These are phyloP conservation scores for Blastocystis sp. DNA, from an alignment of 352 stramenopile species.

Conservation along the genomic window DNA sequence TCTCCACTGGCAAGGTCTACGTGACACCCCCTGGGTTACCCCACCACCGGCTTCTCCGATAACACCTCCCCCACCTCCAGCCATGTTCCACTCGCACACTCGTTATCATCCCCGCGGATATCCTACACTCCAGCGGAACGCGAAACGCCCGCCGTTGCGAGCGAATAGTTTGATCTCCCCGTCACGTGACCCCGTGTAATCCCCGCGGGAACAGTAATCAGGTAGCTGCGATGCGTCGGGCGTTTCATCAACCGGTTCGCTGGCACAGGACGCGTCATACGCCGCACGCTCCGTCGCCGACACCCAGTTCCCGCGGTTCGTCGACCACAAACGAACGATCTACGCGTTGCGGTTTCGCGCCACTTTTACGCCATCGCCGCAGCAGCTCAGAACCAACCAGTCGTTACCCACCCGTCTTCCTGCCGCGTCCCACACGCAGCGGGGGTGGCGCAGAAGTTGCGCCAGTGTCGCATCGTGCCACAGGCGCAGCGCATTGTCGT, in stretches of 20 bases:
- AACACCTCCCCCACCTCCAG: slow-evolving; percentile 43
- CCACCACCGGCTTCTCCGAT: background rate
- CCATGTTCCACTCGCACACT: slow-evolving; percentile 25
- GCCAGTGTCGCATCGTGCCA: background rate
- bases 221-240: too few relatives aligned
- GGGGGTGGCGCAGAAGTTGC: background rate
- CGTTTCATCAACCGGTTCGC: too few relatives aligned
- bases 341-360: background rate
- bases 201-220: background rate
- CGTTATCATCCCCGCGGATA: background rate
- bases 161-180: slow-evolving; percentile 25
- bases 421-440: slow-evolving; percentile 37
- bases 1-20: background rate
- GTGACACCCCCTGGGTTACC: background rate
- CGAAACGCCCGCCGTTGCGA: background rate
- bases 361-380: background rate
- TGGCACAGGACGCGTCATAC: too few relatives aligned
- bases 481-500: background rate
- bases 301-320: background rate
- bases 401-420: too few relatives aligned
- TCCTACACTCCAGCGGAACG: slow-evolving; percentile 18
- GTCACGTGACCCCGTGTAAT: too few relatives aligned
- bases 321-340: background rate
- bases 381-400: too few relatives aligned
- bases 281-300: background rate